Conservation (phyloP, 257 asterid species). For the Penstemon barbatus region DNA sequence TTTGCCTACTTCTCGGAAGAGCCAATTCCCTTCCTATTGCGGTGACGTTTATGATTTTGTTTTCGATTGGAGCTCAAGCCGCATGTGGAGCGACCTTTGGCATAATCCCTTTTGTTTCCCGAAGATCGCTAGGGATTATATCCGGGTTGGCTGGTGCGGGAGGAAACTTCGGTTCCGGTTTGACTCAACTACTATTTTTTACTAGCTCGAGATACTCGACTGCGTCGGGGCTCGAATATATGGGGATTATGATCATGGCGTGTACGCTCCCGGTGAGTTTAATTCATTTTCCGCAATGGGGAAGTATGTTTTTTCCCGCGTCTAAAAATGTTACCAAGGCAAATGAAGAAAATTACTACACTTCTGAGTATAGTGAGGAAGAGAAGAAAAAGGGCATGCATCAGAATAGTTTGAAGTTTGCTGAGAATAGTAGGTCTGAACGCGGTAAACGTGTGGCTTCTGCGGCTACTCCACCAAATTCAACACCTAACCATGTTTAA, state of each 20-base stretch:
- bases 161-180: conserved; percentile 39
- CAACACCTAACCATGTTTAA: conserved; percentile 22
- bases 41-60: conserved; percentile 27
- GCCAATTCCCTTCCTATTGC: conserved; percentile 30
- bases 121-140: conserved; percentile 32
- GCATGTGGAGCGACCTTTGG: conserved; percentile 37
- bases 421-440: conserved; percentile 29
- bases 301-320: conserved; percentile 33
- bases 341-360: conserved; percentile 29
- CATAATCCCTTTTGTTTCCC: conserved; percentile 36
- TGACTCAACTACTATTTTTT: conserved; percentile 35
- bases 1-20: conserved; percentile 29
- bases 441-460: conserved; percentile 27
- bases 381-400: conserved; percentile 38
- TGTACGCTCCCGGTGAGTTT: conserved; percentile 33
- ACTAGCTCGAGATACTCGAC: conserved; percentile 30
- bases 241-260: conserved; percentile 36
- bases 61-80: conserved; percentile 39
- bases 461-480: not conserved
- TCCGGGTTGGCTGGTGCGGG: conserved; percentile 41
- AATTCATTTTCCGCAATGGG: conserved; percentile 42
- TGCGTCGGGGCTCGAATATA: conserved; percentile 24
- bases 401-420: conserved; percentile 30
- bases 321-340: conserved; percentile 23
- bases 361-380: conserved; percentile 26